These are phyloP conservation scores for Zasmidium cellare DNA, from an alignment of 2,329 filamentous ascomycete species.

Conservation along the genomic window DNA sequence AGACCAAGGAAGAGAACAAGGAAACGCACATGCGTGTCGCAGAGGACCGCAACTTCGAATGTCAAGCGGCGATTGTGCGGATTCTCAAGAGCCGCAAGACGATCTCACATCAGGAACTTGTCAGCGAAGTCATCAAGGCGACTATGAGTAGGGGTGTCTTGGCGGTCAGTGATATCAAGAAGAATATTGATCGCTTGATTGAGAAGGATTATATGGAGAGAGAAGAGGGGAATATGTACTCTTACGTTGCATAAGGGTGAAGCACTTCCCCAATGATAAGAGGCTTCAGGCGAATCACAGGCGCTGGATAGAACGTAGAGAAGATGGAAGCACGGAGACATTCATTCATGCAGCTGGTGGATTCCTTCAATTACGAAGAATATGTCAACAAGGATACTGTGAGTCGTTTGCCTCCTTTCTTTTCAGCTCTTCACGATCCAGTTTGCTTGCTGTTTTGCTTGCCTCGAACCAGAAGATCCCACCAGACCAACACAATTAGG, in stretches of 20 bases:
- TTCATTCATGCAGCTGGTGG: not conserved
- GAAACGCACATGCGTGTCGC: constrained; percentile 88
- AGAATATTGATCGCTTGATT: constrained; percentile 93
- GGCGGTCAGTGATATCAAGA: constrained; percentile 86
- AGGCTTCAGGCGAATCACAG: not conserved
- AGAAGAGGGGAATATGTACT: constrained; percentile 61
- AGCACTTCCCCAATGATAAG: not conserved
- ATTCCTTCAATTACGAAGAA: not conserved
- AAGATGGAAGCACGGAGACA: not conserved
- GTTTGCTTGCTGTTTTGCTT: no score
- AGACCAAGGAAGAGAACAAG: constrained; percentile 93
- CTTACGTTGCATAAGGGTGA: constrained; percentile 44
- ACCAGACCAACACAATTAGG: no score
- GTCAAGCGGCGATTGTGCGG: constrained; percentile 91
- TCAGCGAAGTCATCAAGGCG: constrained; percentile 87
- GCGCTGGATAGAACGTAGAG: not conserved
- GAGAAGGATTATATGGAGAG: constrained; percentile 93
- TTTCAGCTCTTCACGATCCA: no score
- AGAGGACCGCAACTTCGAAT: constrained; percentile 90
- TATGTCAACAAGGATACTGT: no score
- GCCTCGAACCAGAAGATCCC: no score
- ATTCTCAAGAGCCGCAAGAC: constrained; percentile 95
- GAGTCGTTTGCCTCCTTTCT: no score
- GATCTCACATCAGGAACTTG: constrained; percentile 82
- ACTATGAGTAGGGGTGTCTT: constrained; percentile 84